These are phyloP conservation scores for Starmera amethionina DNA, from an alignment of 805 yeast genomes.

Conservation along the genomic window DNA sequence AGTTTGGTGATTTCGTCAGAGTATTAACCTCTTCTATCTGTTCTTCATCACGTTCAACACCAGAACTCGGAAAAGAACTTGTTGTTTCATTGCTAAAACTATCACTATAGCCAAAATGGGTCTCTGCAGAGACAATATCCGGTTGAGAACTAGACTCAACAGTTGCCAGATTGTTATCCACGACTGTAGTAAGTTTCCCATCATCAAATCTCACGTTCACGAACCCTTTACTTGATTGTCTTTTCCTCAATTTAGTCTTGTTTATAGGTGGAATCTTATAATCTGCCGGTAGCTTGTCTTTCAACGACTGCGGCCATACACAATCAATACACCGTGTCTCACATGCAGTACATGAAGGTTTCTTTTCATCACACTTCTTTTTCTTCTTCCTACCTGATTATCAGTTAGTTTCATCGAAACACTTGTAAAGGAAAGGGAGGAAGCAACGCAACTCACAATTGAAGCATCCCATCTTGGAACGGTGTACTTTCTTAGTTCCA, in stretches of 20 bases:
- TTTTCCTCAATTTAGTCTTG: background rate
- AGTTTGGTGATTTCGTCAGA: background rate
- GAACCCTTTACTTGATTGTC: background rate
- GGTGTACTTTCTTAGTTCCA: conserved; percentile 2
- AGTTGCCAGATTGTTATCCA: too few species aligned
- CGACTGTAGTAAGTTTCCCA: background rate
- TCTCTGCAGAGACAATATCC: too few species aligned
- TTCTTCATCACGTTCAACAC: too few species aligned
- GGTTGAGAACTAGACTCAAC: too few species aligned
- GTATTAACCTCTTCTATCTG: too few species aligned
- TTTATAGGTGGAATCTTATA: conserved; percentile 9
- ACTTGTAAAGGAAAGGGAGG: background rate
- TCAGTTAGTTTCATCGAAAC: background rate
- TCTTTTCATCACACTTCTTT: conserved; percentile 51
- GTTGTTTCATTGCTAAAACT: too few species aligned
- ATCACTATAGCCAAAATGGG: too few species aligned
- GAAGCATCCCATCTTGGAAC: conserved; percentile 13
- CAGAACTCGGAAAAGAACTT: too few species aligned
- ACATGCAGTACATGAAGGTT: conserved; percentile 33
- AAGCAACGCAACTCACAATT: conserved; percentile 8
- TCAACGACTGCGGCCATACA: conserved; percentile 13
- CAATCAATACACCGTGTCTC: conserved; percentile 21
- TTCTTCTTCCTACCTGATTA: conserved; percentile 42
- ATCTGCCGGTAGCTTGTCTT: conserved; percentile 10
- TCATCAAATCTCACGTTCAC: background rate